Evolutionary conservation across 345 rosid genomes (phyloP), one percentile per base, ranked within the genome.

Genomic region (Geranium brycei): DNA sequence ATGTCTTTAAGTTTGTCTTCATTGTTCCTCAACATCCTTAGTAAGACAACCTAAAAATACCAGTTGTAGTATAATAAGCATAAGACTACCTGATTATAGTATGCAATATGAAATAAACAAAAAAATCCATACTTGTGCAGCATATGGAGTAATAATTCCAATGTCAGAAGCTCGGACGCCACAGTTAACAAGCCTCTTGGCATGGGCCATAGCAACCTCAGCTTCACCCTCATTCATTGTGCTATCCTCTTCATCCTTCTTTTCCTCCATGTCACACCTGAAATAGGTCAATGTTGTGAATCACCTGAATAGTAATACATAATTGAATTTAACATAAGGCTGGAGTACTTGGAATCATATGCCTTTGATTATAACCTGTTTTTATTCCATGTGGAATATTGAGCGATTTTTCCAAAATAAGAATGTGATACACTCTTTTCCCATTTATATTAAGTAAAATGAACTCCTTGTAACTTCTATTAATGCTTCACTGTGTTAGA

Each of bases 241-340:
- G 81, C 99, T 90, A 60, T 90, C 97, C 80, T 93, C 99, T 73
- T 93, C 99, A 69, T 90, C 99, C 82, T 93, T 88, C 85, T 88
- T 87, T 81, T 88, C 97, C 66, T 93, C 99, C 97, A 90, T 93
- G 72, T 90, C 96, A 71, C 99, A 90, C 62, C 95, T 87, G 72
- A 70, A 78, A 73, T 60, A 73, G 15, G 71, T 64, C 60, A 70
- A 55, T 5, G 40, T 5, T 5, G 40, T 5, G 57, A 59, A 65
- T 62, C 31, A 60, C 13, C 13, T 32, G 18, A 23, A 23, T 59
- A 19, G 61, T 15, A 19, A 8, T 47, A 59, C 19, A 19, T 10
- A 19, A 8, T 59, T 19, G 19, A 31, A 4, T 11, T 47, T 47
- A 47, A 47, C 15, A 47, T 47, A 47, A 47, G 53, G 14, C 53